Evolutionary conservation across 2,329 filamentous ascomycete genomes (phyloP), one percentile per base, ranked within the genome.

Genomic region (Paradendryphiella salina): DNA sequence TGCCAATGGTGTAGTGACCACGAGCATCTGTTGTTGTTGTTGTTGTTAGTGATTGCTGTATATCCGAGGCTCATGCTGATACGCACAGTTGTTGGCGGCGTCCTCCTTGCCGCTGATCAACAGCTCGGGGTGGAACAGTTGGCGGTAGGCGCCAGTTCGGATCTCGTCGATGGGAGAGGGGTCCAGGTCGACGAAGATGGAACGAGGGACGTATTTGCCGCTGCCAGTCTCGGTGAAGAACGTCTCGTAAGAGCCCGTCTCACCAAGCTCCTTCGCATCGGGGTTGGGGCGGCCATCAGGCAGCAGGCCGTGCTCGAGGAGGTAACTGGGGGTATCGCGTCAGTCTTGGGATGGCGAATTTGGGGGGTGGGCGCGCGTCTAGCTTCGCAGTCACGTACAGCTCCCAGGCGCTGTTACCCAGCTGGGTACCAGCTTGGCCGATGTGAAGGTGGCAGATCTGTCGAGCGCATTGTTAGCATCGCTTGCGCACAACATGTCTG

Each of bases 1-100:
- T 88, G 76, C 86, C 86, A 64, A 88, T 85, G 64, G 86, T 88
- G 76, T 89, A 88, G 77, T 89, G 85, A 50, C 86, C 86, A 77
- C 85, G 85, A 63, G 86, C 86, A 68, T 88, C 80, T 82, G 52
- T 14, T 21, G 10, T 28, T 32, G 48, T 72, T 82, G 52, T 14
- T 21, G 10, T 28, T 32, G 48, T 72, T 52, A 71, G 59, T 51
- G 41, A 10, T 9, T 6, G n/a, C 14, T 37, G 15, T 4, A 33
- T 34, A n/a, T n/a, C 5, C 20, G 11, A 13, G 13, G 7, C 10
- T 10, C 31, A 31, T 34, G 15, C 17, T n/a, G 8, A 14, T 33
- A 54, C 76, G 45, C 73, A 82, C 80, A 89, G 80, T 89, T 89
- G 79, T 88, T 88, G 76, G 85, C 85, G 52, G 86, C 85, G 81